These are phyloP conservation scores for Salvia miltiorrhiza DNA, from an alignment of 257 asterid species.

Conservation along the genomic window DNA sequence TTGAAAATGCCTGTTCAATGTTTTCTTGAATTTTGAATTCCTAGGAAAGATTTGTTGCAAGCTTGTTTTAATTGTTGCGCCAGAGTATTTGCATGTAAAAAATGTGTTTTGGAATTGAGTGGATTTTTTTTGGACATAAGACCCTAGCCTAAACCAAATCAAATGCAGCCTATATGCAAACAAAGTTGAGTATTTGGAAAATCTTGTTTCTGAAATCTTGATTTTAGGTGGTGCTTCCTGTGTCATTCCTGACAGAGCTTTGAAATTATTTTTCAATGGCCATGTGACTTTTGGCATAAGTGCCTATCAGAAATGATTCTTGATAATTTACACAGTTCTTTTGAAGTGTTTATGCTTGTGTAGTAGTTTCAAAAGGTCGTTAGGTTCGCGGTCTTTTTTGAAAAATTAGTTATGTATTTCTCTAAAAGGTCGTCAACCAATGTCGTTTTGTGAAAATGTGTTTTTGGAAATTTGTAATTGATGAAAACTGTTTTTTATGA, in stretches of 20 bases:
- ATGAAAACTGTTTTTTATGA: neutral
- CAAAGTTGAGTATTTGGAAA: neutral
- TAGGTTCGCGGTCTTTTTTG: neutral
- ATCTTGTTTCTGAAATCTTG: slow-evolving; percentile 18
- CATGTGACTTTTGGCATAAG: neutral
- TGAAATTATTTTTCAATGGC: slow-evolving; percentile 5
- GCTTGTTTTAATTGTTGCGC: slow-evolving; percentile 1
- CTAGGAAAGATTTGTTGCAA: neutral
- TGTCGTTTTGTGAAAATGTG: neutral
- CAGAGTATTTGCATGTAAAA: slow-evolving; percentile 8
- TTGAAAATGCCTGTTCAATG: neutral
- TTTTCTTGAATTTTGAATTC: slow-evolving; percentile 6
- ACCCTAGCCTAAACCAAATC: neutral
- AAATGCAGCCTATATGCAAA: slow-evolving; percentile 16
- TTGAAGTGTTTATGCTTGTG: neutral
- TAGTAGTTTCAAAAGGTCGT: neutral
- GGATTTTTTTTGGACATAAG: slow-evolving; percentile 3
- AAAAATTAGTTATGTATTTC: neutral
- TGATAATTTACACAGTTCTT: neutral
- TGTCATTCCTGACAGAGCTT: neutral
- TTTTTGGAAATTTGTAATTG: slow-evolving; percentile 9
- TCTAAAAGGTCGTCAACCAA: slow-evolving; percentile 6
- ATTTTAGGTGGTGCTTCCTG: neutral
- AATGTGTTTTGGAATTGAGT: slow-evolving; percentile 17
- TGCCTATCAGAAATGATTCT: neutral